A percentile compares a stretch with the other conserved stretches of the same genome.
Conservation (phyloP, 2,329 filamentous ascomycete genomes). For the Neofusicoccum cordaticola region DNA sequence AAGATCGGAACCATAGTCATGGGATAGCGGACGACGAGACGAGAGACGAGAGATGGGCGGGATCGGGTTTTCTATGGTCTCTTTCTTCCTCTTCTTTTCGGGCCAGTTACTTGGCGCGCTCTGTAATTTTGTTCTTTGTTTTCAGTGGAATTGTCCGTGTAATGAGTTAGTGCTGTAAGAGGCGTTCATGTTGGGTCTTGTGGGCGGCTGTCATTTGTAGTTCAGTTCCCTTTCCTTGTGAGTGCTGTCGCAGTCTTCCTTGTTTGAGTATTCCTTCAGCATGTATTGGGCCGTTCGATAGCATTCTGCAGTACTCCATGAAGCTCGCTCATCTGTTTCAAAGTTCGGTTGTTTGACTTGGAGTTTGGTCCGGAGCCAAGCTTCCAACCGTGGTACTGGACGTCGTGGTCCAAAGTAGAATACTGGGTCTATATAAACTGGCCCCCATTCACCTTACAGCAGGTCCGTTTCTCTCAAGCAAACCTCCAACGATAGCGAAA, state of each 20-base stretch:
- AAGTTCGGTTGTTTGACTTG: too few relatives aligned
- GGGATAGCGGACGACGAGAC: neutral
- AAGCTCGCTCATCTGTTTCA: too few relatives aligned
- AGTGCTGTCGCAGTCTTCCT: neutral
- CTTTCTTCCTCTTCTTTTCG: neutral
- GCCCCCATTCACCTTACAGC: too few relatives aligned
- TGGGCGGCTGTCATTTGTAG: neutral
- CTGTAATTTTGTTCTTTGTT: too few relatives aligned
- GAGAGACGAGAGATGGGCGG: neutral
- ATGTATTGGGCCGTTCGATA: too few relatives aligned
- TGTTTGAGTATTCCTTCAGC: neutral
- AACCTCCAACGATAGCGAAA: too few relatives aligned
- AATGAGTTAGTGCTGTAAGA: neutral
- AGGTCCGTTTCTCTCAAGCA: too few relatives aligned
- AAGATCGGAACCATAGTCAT: neutral
- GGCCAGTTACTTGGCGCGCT: neutral
- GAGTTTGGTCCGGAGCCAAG: too few relatives aligned
- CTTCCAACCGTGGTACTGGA: too few relatives aligned
- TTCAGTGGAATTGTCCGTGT: neutral
- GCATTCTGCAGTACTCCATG: too few relatives aligned
- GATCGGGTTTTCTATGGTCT: neutral
- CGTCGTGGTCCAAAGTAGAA: too few relatives aligned
- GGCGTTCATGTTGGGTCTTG: neutral
- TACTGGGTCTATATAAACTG: too few relatives aligned
- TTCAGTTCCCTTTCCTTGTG: neutral